These are phyloP conservation scores for Nematodospora anomalae DNA, from an alignment of 1,139 yeast genomes.

Conservation along the genomic window DNA sequence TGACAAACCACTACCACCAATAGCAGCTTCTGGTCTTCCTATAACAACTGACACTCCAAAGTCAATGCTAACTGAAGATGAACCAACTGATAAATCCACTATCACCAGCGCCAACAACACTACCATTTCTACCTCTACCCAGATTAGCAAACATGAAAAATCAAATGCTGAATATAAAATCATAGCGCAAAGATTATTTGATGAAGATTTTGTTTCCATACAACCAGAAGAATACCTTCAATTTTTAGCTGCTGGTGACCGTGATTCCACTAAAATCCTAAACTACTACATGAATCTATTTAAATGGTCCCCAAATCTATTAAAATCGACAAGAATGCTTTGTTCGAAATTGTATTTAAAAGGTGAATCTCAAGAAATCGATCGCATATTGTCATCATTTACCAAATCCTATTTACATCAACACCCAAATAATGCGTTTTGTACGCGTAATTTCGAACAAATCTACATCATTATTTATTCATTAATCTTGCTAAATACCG, in stretches of 20 bases:
- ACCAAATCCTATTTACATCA: conserved; percentile 64
- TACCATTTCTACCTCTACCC: conserved; percentile 1
- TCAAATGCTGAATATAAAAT: conserved; percentile 10
- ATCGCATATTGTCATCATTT: conserved; percentile 68
- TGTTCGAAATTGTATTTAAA: conserved; percentile 68
- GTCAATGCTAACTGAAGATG: too few relatives aligned
- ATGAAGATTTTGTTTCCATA: conserved; percentile 32
- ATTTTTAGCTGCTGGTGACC: conserved; percentile 43
- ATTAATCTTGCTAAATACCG: conserved; percentile 70
- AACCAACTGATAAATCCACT: too few relatives aligned
- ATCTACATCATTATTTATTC: conserved; percentile 76
- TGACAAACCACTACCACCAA: too few relatives aligned
- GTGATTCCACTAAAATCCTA: conserved; percentile 43
- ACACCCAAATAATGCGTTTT: conserved; percentile 51
- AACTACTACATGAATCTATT: conserved; percentile 49
- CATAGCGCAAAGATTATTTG: conserved; percentile 11
- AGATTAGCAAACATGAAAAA: background rate
- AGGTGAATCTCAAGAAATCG: conserved; percentile 85
- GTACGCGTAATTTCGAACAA: conserved; percentile 54
- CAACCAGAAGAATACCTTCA: conserved; percentile 50
- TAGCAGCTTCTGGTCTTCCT: too few relatives aligned
- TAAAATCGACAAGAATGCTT: conserved; percentile 57
- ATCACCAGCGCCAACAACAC: too few relatives aligned
- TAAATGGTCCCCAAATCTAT: conserved; percentile 49
- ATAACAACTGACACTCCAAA: too few relatives aligned